Evolutionary conservation across 2,329 filamentous ascomycete genomes (phyloP).

Genomic region (Microsporum ferrugineum): DNA sequence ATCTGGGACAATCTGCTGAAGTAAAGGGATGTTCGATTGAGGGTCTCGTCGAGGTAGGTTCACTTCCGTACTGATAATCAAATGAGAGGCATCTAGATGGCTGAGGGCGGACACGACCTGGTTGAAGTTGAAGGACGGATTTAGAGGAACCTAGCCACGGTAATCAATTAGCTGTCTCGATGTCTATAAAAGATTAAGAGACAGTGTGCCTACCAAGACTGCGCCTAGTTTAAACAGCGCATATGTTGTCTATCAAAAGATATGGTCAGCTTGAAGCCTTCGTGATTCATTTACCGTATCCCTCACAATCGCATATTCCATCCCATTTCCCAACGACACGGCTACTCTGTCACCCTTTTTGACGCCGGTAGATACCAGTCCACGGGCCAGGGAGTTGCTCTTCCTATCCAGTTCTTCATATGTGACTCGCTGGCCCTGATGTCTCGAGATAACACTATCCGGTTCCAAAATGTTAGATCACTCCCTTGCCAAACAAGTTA

Average conservation of each 20-base stretch:
- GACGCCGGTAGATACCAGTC: slow-evolving; percentile 59
- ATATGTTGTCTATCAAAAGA: slow-evolving; percentile 49
- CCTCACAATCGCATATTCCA: slow-evolving; percentile 65
- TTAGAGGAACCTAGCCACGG: slow-evolving; percentile 58
- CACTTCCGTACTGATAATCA: slow-evolving; percentile 79
- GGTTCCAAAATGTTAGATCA: slow-evolving; percentile 3
- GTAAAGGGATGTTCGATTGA: slow-evolving; percentile 47
- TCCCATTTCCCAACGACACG: slow-evolving; percentile 72
- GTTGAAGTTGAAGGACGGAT: slow-evolving; percentile 70
- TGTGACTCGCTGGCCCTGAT: slow-evolving; percentile 55
- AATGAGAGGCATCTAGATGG: slow-evolving; percentile 60
- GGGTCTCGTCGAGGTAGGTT: slow-evolving; percentile 60
- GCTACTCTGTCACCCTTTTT: slow-evolving; percentile 74
- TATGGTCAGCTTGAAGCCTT: slow-evolving; percentile 1
- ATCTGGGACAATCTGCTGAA: slow-evolving; percentile 44
- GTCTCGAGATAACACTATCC: slow-evolving; percentile 44
- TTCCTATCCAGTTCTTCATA: slow-evolving; percentile 63
- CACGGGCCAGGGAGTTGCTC: slow-evolving; percentile 64
- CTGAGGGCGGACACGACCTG: slow-evolving; percentile 70
- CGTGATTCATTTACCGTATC: background rate
- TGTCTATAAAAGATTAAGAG: background rate
- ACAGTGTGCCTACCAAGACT: slow-evolving; percentile 49
- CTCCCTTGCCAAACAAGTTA: background rate
- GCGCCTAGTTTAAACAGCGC: slow-evolving; percentile 91
- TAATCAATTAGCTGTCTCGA: background rate